Base-by-base conservation (phyloP, 1,284 basidiomycete species). In the Exobasidium cylindrosporum region DNA sequence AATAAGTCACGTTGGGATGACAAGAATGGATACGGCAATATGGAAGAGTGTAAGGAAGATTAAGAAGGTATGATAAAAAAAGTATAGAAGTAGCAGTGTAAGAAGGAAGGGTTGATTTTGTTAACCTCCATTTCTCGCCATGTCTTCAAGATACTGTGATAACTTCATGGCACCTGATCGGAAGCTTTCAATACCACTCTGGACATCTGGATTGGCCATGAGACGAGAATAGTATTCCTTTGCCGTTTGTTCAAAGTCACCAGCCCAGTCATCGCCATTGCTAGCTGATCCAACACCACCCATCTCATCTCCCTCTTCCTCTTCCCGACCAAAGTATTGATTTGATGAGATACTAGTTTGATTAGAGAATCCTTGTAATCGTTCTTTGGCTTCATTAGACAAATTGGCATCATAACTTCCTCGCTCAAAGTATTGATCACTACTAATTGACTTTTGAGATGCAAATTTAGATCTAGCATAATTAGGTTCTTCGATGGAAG, bases 341-440 rank as follows among this genome's bases (percentile, higher is more conserved):
- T 77, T 78, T 45, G 91, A 94, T 4, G 92, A 96, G 77, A 98
- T 98, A 31, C 92, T 87, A 0, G 90, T 91, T 26, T 95, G 92
- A 17, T 94, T 94, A 72, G 88, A 86, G 86, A 99, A 98, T 53
- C 87, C 84, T 70, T 88, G 86, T 50, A 97, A 83, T 7, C 95
- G 87, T 23, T 85, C 82, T 78, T 92, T 89, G 1, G 93, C 92
- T 81, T 97, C 92, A 45, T 83, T 81, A 32, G 86, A 80, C 3
- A 87, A 84, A 47, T 82, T 77, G 1, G 92, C 86, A 79, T 98
- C 95, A 82, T 97, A 97, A 21, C 87, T 81, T 58, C 90, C 90
- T 30, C 95, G 86, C 43, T 89, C 91, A 81, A 97, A 97, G 84
- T 91, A 97, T 89, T 95, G 93, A 80, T 98, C 96, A 1, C 91